Base-by-base conservation (phyloP, 495 filamentous ascomycete genomes). In the Wilcoxina mikolae region DNA sequence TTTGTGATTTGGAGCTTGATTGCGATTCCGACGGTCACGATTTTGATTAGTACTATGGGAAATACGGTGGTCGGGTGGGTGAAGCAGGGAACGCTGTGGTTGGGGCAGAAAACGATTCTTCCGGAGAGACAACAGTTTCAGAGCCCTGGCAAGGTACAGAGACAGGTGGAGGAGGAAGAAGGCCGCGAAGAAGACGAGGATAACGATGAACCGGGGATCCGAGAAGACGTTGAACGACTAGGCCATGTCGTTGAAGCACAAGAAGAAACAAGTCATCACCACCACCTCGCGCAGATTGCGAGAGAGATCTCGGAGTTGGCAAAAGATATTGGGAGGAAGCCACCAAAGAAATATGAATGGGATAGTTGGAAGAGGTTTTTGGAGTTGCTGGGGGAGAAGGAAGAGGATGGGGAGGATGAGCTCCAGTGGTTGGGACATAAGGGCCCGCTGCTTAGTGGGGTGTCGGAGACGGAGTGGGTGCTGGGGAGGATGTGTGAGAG, bases 1-100 rank as follows among this genome's bases (percentile, higher is more conserved):
- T 94, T 91, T 68, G 83, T 96, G 5, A 79, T 94, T 57, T 96
- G 89, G 89, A 83, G 83, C 22, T 68, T 95, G 2, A 74, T 94
- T 2, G 85, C 87, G 1, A 71, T 95, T 1, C 88, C 88, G 1
- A 78, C 82, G 2, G 76, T 88, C 63, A 94, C 88, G 0, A 80
- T 91, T 35, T 73, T 94, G 25, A 90, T 95, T 55, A 82, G 78
- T 33, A 85, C 88, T 58, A 87, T 91, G 58, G 82, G 83, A 5
- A 81, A 85, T 60, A 88, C 82, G 0, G 75, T 94, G 35, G 76
- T 94, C 39, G 82, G 81, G 55, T 69, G 68, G 1, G 72, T 94
- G 51, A 73, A 76, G 25, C 82, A 93, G 43, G 55, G 76, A 0
- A 89, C 84, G 0, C 69, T 87, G 24, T 77, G 77, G 61, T 54